Evolutionary conservation across 768 basidiomycete species (phyloP).

Genomic region (Auricularia sp.): DNA sequence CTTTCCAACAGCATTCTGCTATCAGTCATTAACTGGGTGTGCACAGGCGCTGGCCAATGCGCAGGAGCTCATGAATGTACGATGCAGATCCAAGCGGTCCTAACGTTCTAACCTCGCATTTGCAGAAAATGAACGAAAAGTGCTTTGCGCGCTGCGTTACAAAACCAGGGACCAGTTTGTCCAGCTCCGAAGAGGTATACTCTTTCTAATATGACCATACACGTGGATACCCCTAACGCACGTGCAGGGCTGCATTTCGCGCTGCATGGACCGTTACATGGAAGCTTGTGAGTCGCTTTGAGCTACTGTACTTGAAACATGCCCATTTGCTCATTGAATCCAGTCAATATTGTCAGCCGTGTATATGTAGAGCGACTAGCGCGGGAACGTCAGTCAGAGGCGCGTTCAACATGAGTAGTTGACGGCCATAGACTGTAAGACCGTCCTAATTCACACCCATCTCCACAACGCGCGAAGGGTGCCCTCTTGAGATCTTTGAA

Average conservation of each 20-base stretch:
- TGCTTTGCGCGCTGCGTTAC: constrained; percentile 70
- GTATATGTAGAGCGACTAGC: constrained; percentile 53
- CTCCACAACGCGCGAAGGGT: neutral
- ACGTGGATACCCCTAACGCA: neutral
- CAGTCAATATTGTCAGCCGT: constrained; percentile 71
- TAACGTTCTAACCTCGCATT: constrained; percentile 1
- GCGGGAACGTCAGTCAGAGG: constrained; percentile 32
- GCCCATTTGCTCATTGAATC: neutral
- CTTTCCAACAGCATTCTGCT: no score
- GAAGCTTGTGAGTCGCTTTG: constrained; percentile 59
- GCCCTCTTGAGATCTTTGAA: no score
- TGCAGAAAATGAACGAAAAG: constrained; percentile 67
- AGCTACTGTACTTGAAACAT: neutral
- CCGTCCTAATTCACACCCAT: neutral
- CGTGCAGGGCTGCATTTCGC: constrained; percentile 56
- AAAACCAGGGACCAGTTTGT: constrained; percentile 62
- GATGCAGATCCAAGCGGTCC: constrained; percentile 11
- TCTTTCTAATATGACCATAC: neutral
- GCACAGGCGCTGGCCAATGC: constrained; percentile 58
- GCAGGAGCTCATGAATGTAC: constrained; percentile 72
- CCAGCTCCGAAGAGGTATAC: constrained; percentile 61
- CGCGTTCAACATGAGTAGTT: neutral
- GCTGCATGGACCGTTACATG: constrained; percentile 75
- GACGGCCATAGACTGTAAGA: neutral
- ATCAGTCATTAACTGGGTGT: neutral